These are phyloP conservation scores for Glutinoglossum americanum DNA, from an alignment of 495 filamentous ascomycete genomes.

Conservation along the genomic window DNA sequence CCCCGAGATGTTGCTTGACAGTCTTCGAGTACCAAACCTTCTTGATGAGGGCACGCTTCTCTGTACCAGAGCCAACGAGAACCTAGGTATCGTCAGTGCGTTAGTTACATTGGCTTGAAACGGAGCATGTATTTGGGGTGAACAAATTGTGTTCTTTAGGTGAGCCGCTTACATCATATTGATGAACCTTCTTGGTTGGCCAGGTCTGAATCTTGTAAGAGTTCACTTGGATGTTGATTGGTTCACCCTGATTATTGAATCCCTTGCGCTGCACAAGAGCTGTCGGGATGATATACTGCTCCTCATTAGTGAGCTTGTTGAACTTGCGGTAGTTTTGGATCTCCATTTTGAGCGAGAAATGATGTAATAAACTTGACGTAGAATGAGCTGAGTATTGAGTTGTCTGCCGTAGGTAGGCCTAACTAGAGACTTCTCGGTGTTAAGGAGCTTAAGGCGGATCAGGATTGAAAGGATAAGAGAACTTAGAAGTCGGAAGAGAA, in stretches of 20 bases:
- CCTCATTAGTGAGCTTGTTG: slow-evolving; percentile 1
- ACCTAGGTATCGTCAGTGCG: slow-evolving; percentile 25
- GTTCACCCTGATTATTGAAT: slow-evolving; percentile 35
- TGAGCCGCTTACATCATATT: slow-evolving; percentile 60
- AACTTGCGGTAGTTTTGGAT: neutral
- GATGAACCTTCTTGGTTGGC: slow-evolving; percentile 36
- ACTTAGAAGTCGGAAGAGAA: too few relatives aligned
- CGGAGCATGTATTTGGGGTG: neutral
- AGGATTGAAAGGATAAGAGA: too few relatives aligned
- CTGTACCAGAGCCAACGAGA: slow-evolving; percentile 34
- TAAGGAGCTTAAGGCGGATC: too few relatives aligned
- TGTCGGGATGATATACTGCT: slow-evolving; percentile 1
- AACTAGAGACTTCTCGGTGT: too few relatives aligned
- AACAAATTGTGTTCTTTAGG: neutral
- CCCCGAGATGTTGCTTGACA: slow-evolving; percentile 29
- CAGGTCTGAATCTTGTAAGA: slow-evolving; percentile 40
- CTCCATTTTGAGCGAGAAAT: neutral
- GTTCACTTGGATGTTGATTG: slow-evolving; percentile 43
- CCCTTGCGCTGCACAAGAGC: slow-evolving; percentile 18
- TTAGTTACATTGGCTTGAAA: neutral
- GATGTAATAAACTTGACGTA: neutral
- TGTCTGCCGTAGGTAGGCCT: too few relatives aligned
- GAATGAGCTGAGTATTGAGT: neutral
- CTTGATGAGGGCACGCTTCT: slow-evolving; percentile 39
- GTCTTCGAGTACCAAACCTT: slow-evolving; percentile 48